Base-by-base conservation (phyloP, 495 filamentous ascomycete genomes). In the Daldinia loculata region DNA sequence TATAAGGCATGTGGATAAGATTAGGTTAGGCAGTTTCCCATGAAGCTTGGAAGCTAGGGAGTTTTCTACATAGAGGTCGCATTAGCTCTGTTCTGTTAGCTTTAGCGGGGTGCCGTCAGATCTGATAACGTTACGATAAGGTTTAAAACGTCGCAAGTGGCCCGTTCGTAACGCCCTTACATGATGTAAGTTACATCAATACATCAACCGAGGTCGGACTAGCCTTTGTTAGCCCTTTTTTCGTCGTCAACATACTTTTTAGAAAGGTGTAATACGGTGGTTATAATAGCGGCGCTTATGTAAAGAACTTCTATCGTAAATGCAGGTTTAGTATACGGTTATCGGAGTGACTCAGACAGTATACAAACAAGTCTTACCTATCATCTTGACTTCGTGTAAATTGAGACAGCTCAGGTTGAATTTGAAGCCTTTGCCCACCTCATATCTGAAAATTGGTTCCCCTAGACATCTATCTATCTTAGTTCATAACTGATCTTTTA, bases 171-270 rank as follows among this genome's bases (percentile, higher is more conserved):
- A 9, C 24, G 50, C 50, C 1, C 1, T 17, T 17, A n/a, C n/a
- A n/a, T n/a, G n/a, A n/a, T n/a, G n/a, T n/a, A n/a, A n/a, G n/a
- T n/a, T n/a, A n/a, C n/a, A n/a, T n/a, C n/a, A n/a, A n/a, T 17
- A 55, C 22, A 45, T 24, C 26, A 50, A 30, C 62, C 62, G 62
- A 65, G 14, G 39, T 65, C 52, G 62, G 62, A 64, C 52, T n/a
- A n/a, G 22, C 11, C 50, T 29, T 27, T 26, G 11, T 52, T 52
- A 52, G n/a, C 41, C 9, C 0, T 17, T 19, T 9, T 45, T 11
- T 22, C 6, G 7, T 32, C 6, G 41, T 9, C 4, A 19, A 9
- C 41, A 6, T 45, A 17, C 39, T 7, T 45, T 8, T 45, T 9
- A 45, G 41, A 22, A 45, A 43, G 6, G 45, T 6, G 27, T 53